Conservation (phyloP, 768 basidiomycete species). For the Suillus clintonianus region DNA sequence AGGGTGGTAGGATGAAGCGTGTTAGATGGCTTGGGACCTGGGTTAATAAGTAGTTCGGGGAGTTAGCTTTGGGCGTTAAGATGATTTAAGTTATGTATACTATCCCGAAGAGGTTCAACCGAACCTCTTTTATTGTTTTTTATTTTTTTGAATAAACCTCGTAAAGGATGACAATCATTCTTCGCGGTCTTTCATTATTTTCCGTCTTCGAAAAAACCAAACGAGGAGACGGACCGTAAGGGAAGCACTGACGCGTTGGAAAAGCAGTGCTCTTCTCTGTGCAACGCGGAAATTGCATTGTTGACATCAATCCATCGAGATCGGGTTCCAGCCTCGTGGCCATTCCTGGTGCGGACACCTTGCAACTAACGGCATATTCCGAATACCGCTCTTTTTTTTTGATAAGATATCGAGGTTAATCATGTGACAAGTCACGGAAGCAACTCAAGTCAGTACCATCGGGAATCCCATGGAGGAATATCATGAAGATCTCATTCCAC, state of each 20-base stretch:
- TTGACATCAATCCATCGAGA: slow-evolving; percentile 12
- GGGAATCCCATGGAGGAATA: too few relatives aligned
- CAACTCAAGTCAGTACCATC: too few relatives aligned
- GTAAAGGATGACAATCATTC: slow-evolving; percentile 26
- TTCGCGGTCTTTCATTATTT: slow-evolving; percentile 26
- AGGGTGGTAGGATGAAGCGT: slow-evolving; percentile 36
- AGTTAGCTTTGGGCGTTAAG: slow-evolving; percentile 18
- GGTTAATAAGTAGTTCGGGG: slow-evolving; percentile 33
- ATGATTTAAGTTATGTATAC: slow-evolving; percentile 20
- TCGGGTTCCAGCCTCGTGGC: slow-evolving; percentile 22
- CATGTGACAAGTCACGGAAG: too few relatives aligned
- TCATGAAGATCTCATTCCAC: slow-evolving; percentile 11
- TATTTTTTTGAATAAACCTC: slow-evolving; percentile 18
- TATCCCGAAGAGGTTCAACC: slow-evolving; percentile 13
- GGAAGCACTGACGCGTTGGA: slow-evolving; percentile 10
- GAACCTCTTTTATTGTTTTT: slow-evolving; percentile 4
- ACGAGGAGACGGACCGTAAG: slow-evolving; percentile 20
- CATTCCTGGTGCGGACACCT: slow-evolving; percentile 13
- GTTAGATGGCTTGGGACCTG: slow-evolving; percentile 4
- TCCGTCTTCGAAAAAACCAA: slow-evolving; percentile 12
- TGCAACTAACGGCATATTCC: background rate
- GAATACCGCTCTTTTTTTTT: too few relatives aligned
- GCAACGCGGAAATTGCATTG: slow-evolving; percentile 35
- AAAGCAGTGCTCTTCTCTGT: slow-evolving; percentile 21
- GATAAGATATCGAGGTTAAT: too few relatives aligned